Conservation (phyloP, 1,139 yeast species). For the Ogataea hybrid region DNA sequence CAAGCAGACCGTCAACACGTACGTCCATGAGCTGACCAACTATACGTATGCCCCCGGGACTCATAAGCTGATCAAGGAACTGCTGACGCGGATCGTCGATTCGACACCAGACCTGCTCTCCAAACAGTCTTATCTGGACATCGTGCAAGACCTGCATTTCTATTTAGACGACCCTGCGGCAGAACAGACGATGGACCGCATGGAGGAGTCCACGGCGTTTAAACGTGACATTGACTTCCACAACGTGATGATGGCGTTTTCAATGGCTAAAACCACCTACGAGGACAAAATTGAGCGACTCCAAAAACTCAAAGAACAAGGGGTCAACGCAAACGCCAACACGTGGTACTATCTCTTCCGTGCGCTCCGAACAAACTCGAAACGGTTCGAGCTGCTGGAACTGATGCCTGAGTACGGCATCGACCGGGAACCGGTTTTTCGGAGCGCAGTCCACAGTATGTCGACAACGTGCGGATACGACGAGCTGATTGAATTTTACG, state of each 20-base stretch:
- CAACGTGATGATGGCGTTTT: constrained; percentile 22
- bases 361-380: constrained; percentile 16
- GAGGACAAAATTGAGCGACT: constrained; percentile 19
- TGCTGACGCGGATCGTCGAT: constrained; percentile 15
- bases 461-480: constrained; percentile 17
- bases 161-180: constrained; percentile 14
- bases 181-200: constrained; percentile 19
- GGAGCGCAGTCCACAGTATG: constrained; percentile 14
- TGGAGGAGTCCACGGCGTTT: constrained; percentile 21
- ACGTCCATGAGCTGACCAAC: constrained; percentile 18
- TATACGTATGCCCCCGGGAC: constrained; percentile 15
- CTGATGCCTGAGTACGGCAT: constrained; percentile 24
- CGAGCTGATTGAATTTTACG: constrained; percentile 15
- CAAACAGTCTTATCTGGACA: constrained; percentile 22
- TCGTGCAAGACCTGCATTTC: constrained; percentile 22
- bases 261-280: constrained; percentile 16
- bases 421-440: constrained; percentile 21
- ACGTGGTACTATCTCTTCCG: constrained; percentile 29
- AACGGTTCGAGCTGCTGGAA: constrained; percentile 20
- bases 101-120: constrained; percentile 15
- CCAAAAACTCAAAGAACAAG: constrained; percentile 14
- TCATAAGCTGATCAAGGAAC: constrained; percentile 11
- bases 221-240: constrained; percentile 28
- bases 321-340: constrained; percentile 20
- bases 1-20: constrained; percentile 15